Evolutionary conservation across 306 rosid genomes (phyloP), one percentile per base, ranked within the genome.

Genomic region (Morella rubra): DNA sequence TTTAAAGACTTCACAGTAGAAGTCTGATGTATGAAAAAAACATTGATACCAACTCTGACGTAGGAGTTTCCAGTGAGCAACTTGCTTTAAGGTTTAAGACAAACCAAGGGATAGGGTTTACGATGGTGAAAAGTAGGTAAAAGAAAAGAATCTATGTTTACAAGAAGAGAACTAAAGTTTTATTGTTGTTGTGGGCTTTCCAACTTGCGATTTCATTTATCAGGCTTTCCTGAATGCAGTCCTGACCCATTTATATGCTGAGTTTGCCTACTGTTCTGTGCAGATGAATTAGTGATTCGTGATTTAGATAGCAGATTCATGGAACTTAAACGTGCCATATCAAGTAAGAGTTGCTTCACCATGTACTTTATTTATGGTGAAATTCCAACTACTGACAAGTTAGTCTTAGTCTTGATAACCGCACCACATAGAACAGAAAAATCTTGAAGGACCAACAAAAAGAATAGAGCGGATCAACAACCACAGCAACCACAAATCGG

Each of bases 291-390:
- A 24, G 27, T 42, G 16, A 32, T 61, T 14, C 44, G 19, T 27
- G 44, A 61, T 61, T 32, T 59, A 32, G 2, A 32, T 32, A 32
- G 37, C 37, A 32, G 37, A n/a, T n/a, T 32, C 37, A 32, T 32
- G 37, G 37, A 15, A n/a, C 6, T 27, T 5, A 32, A 61, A 7
- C 2, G n/a, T 3, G 8, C 32, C 19, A 27, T 32, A 3, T 32
- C 68, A 61, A 61, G 19, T 44, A 61, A 27, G 68, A 61, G 68
- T 32, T 32, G 68, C 45, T 22, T 49, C 60, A 75, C 41, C 19
- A 56, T 47, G 56, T 18, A 73, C 20, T 47, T 20, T 15, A 54
- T 15, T 59, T 42, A 53, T 62, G 53, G 53, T 20, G 44, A 27
- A 41, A 45, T 9, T n/a, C 60, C 55, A 61, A 32, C 41, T 27